Evolutionary conservation across 192 early-diverging fungal genomes (phyloP).

Genomic region (Lobulomyces angularis): DNA sequence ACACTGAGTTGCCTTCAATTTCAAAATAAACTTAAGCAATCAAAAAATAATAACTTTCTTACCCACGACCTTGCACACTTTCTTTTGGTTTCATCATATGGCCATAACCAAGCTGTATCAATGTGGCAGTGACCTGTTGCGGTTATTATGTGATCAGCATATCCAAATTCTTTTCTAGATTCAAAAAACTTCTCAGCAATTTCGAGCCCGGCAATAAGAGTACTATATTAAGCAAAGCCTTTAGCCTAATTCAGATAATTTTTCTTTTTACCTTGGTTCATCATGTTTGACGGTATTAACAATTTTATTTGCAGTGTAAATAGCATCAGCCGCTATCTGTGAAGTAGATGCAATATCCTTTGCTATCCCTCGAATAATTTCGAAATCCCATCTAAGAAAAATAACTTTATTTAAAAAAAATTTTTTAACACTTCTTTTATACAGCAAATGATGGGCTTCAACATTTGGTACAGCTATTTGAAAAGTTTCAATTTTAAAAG

Average conservation of each 20-base stretch:
- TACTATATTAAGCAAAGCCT: slow-evolving; percentile 4
- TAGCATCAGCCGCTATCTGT: slow-evolving; percentile 62
- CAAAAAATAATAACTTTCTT: no score
- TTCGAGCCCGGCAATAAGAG: slow-evolving; percentile 24
- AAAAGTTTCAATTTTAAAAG: slow-evolving; percentile 46
- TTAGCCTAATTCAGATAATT: neutral
- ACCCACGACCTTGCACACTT: slow-evolving; percentile 76
- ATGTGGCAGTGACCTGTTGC: slow-evolving; percentile 92
- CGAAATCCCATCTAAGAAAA: slow-evolving; percentile 61
- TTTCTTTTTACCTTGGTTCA: slow-evolving; percentile 18
- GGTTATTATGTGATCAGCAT: slow-evolving; percentile 56
- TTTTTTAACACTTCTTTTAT: no score
- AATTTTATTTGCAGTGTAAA: slow-evolving; percentile 66
- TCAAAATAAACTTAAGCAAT: slow-evolving; percentile 55
- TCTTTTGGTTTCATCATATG: slow-evolving; percentile 96
- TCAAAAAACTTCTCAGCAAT: slow-evolving; percentile 56
- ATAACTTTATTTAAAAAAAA: slow-evolving; percentile 54
- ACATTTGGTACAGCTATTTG: slow-evolving; percentile 64
- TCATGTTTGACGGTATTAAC: slow-evolving; percentile 56
- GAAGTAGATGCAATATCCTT: slow-evolving; percentile 23
- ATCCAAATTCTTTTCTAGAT: slow-evolving; percentile 32
- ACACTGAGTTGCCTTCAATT: slow-evolving; percentile 27
- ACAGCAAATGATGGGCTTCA: no score
- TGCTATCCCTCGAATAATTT: slow-evolving; percentile 59
- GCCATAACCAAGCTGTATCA: slow-evolving; percentile 85